A percentile compares a stretch with the other conserved stretches of the same genome.
These are phyloP conservation scores for Ophiostoma himal-ulmi DNA, from an alignment of 2,329 filamentous ascomycete genomes.

Conservation along the genomic window DNA sequence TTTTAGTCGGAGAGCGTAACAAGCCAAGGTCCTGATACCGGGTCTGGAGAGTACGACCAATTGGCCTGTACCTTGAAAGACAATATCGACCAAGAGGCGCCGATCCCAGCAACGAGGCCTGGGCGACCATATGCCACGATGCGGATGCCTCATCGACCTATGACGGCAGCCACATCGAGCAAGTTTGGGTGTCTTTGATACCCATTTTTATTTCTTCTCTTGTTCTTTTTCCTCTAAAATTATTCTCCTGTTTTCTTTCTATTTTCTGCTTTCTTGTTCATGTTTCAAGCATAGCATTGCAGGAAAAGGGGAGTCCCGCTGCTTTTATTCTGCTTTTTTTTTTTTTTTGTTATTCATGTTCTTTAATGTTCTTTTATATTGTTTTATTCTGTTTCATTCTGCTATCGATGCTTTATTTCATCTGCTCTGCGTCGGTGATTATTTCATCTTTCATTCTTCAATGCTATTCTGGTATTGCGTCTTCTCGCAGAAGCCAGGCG, in stretches of 20 bases:
- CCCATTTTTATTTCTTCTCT: neutral
- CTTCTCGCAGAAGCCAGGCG: conserved; percentile 1
- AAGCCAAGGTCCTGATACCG: neutral
- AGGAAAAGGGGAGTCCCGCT: neutral
- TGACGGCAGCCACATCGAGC: conserved; percentile 8
- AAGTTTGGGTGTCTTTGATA: neutral
- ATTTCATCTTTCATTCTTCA: neutral
- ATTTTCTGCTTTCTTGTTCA: neutral
- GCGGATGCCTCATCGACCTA: conserved; percentile 5
- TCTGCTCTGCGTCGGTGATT: neutral
- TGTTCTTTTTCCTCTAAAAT: neutral
- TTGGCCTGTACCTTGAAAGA: neutral
- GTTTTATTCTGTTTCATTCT: neutral
- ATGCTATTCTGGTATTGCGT: conserved; percentile 3
- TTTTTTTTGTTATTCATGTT: neutral
- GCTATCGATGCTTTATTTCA: neutral
- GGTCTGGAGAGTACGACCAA: neutral
- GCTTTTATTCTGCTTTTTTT: neutral
- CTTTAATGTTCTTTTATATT: conserved; percentile 6
- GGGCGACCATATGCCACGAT: conserved; percentile 4
- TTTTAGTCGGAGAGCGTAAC: neutral
- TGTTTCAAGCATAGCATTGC: conserved; percentile 11
- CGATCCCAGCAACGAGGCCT: neutral
- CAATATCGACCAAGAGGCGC: neutral
- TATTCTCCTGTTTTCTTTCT: neutral